phyloP scores from a whole-genome alignment of 768 basidiomycete genomes.

The Russula olivacea region DNA sequence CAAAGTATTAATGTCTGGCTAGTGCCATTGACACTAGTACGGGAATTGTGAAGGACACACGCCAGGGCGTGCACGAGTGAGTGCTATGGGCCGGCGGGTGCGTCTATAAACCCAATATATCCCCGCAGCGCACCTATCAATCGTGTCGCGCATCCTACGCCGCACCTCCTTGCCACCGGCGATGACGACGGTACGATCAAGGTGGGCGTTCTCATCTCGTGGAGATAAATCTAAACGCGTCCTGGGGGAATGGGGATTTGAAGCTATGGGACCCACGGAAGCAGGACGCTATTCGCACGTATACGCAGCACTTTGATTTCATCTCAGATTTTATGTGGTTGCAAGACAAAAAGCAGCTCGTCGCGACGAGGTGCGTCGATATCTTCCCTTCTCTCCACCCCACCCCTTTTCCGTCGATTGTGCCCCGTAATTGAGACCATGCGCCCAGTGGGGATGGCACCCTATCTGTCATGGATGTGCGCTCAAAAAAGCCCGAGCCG shows the following conservation, averaged over 20 bases:
- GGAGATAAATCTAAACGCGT: background rate
- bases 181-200: slow-evolving; percentile 95
- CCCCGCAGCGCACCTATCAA: slow-evolving; percentile 70
- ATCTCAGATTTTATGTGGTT: slow-evolving; percentile 90
- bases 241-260: background rate
- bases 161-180: slow-evolving; percentile 74
- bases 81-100: slow-evolving; percentile 29
- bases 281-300: slow-evolving; percentile 54
- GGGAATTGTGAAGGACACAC: slow-evolving; percentile 45
- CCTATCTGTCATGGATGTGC: slow-evolving; percentile 85
- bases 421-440: background rate
- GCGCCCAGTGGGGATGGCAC: slow-evolving; percentile 80
- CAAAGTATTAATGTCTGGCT: slow-evolving; percentile 1
- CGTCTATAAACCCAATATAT: slow-evolving; percentile 20
- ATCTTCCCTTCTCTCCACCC: background rate
- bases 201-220: slow-evolving; percentile 36
- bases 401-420: background rate
- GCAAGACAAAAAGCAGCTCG: slow-evolving; percentile 62
- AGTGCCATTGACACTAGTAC: slow-evolving; percentile 66
- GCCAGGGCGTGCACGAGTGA: slow-evolving; percentile 61
- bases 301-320: slow-evolving; percentile 89
- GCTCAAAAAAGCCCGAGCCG: slow-evolving; percentile 72
- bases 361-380: slow-evolving; percentile 74
- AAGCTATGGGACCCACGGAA: slow-evolving; percentile 90
- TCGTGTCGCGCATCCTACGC: slow-evolving; percentile 66